Percentiles rank a stretch among this genome's conserved stretches.
phyloP scores from a whole-genome alignment of 441 rosid genomes.

The Oxalis stricta region DNA sequence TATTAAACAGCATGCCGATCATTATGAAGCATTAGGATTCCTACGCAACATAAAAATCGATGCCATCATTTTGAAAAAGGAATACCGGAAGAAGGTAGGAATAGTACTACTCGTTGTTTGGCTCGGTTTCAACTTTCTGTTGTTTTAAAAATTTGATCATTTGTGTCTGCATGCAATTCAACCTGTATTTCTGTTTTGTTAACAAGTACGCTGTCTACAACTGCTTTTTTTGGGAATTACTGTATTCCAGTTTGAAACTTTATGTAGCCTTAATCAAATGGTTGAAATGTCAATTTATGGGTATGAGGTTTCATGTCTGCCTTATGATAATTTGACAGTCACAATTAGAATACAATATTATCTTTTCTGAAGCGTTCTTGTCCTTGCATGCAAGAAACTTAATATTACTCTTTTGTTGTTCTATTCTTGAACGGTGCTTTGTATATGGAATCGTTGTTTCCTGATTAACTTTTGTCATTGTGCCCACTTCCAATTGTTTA shows the following conservation, averaged over 20 bases:
- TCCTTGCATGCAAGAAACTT: no score
- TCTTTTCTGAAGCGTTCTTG: no score
- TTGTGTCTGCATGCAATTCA: background rate
- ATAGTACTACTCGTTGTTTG: background rate
- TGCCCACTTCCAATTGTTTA: constrained; percentile 20
- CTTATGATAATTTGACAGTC: no score
- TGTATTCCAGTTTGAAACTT: no score
- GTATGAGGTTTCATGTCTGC: no score
- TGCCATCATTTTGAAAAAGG: constrained; percentile 51
- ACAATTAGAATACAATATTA: no score
- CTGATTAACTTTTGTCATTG: background rate
- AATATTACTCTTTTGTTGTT: no score
- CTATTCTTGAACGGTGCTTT: no score
- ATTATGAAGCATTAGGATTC: constrained; percentile 80
- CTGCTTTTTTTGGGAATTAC: no score
- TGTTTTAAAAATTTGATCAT: background rate
- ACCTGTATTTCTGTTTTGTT: background rate
- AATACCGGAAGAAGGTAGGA: constrained; percentile 80
- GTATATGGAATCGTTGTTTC: no score
- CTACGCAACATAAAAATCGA: constrained; percentile 65
- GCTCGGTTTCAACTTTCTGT: background rate
- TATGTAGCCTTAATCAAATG: no score
- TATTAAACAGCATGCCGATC: constrained; percentile 57
- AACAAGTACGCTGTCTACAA: background rate
- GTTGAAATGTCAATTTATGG: no score